Evolutionary conservation across 805 yeast species (phyloP), one percentile per base, ranked within the genome.

Genomic region (Yamadazyma olivae): DNA sequence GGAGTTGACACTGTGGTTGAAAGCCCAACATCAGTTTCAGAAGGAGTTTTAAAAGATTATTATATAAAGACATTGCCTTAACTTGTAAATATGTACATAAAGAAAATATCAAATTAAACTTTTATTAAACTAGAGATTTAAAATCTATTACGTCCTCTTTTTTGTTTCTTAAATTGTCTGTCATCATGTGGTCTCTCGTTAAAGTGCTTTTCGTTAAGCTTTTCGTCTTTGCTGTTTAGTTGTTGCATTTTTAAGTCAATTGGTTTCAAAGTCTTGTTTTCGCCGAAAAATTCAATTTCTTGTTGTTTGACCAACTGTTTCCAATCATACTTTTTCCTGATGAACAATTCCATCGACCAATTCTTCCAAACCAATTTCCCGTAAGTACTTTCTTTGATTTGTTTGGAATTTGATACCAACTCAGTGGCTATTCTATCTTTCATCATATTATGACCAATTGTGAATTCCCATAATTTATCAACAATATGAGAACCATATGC

Each of bases 311-410:
- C 70, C 25, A 75, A 46, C 12, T 70, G 46, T 59, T 83, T 86
- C 98, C 98, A 91, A 52, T 89, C 96, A 51, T 69, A 76, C 56
- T 81, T 75, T 59, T 81, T 80, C 54, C 95, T 72, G 8, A 66
- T 54, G 51, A 79, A 91, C 49, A 81, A 61, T 56, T 93, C 98
- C 81, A 91, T 74, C 20, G 75, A 64, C 97, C 97, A 93, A 57
- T 91, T 91, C 56, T 83, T 86, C 98, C 97, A 93, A 1, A 93
- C 98, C 49, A 79, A 73, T 54, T 82, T 77, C 23, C 99, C 99
- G 53, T 91, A 93, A 9, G 69, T 75, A 53, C 95, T 85, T 42
- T 81, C 87, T 64, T 93, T 89, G 29, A 93, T 83, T 42, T 72
- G 70, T 25, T 77, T 82, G 26, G 81, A 74, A 28, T 80, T 74